Evolutionary conservation across 805 yeast genomes (phyloP), one percentile per base, ranked within the genome.

Genomic region (Barnettozyma pratensis): DNA sequence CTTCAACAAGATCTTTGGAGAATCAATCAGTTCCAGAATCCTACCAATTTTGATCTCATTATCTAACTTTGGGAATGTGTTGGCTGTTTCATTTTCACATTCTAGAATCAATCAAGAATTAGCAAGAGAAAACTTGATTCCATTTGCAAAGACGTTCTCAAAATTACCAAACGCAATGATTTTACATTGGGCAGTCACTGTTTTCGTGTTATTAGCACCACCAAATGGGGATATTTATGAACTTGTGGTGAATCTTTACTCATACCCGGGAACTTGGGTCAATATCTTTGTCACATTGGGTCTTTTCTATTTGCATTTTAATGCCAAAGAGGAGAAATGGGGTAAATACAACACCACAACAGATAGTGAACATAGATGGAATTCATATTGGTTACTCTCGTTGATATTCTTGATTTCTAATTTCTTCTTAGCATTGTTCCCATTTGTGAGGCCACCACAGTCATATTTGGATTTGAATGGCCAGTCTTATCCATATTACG

Each of bases 181-280:
- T 3, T 61, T 81, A 36, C 87, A 81, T 58, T 79, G 85, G 78
- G 52, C 71, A 26, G 69, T 81, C 48, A 77, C 85, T 0, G 77
- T 77, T 4, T 41, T 78, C 3, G 76, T 81, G 1, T 64, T 82
- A 29, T 64, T 79, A 4, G 68, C 49, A 4, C 87, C 87, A 3
- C 87, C 87, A 6, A 76, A 83, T 19, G 75, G 83, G 6, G 81
- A 80, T 42, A 80, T 81, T 29, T 82, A 81, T 62, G 81, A 81
- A 58, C 77, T 82, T 53, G 75, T 81, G 11, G 79, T 82, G 43
- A 83, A 82, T 54, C 63, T 80, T 52, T 78, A 80, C 60, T 75
- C 84, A 3, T 81, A 81, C 48, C 87, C 87, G 1, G 81, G 82
- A 0, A 76, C 86, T 2, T 72, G 83, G 74, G 72, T 81, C 50